Conservation (phyloP, 2,329 filamentous ascomycete species). For the Leptographium procerum region DNA sequence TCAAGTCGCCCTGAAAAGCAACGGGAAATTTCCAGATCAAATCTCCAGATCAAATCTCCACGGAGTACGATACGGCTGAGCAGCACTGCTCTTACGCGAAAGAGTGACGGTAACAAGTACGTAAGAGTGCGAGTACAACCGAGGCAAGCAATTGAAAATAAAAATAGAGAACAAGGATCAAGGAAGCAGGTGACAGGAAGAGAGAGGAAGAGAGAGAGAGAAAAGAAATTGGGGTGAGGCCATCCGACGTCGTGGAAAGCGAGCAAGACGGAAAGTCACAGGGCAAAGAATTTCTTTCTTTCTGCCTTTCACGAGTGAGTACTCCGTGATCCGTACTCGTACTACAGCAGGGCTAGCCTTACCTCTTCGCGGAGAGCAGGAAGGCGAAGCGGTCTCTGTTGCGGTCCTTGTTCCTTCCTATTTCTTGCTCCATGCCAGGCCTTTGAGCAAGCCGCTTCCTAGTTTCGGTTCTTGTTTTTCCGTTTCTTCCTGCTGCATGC, state of each 20-base stretch:
- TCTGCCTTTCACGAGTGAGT: neutral
- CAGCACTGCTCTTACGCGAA: no score
- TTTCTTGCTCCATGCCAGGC: no score
- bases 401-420: no score
- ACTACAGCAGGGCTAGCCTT: neutral
- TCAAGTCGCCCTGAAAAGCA: neutral
- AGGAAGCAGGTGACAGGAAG: no score
- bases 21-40: neutral
- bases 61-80: neutral
- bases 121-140: no score
- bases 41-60: neutral
- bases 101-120: neutral
- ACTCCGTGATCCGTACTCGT: no score
- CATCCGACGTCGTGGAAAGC: no score
- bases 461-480: neutral
- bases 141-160: neutral
- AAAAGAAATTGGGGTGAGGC: no score
- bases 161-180: neutral
- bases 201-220: neutral
- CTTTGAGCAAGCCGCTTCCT: no score
- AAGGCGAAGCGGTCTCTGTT: no score
- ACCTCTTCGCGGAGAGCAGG: neutral
- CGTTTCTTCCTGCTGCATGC: neutral
- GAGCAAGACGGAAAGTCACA: neutral
- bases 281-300: no score